Conservation (phyloP, 177 flowering plant genomes). For the Vitis hybrid region DNA sequence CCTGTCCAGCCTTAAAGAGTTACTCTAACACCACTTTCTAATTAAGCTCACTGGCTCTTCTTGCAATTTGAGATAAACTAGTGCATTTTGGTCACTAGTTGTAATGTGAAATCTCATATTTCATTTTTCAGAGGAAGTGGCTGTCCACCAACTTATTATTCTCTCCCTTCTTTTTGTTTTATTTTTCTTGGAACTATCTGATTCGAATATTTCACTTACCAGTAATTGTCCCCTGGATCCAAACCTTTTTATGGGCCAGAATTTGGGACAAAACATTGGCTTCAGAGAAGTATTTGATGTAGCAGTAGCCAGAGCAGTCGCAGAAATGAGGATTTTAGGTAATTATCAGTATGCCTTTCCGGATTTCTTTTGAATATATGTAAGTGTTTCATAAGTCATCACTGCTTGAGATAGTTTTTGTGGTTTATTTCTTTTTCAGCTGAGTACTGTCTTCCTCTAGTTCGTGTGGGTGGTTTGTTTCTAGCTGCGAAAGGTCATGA, state of each 20-base stretch:
- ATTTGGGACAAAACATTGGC: conserved; percentile 55
- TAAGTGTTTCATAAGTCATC: background rate
- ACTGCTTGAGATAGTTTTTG: background rate
- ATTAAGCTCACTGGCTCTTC: too few relatives aligned
- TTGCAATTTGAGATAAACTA: too few relatives aligned
- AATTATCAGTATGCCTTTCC: conserved; percentile 3
- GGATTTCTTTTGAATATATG: background rate
- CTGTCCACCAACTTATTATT: background rate
- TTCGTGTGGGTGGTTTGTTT: conserved; percentile 92
- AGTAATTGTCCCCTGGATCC: background rate
- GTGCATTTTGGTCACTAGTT: too few relatives aligned
- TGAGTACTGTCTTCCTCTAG: conserved; percentile 92
- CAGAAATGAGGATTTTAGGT: conserved; percentile 92
- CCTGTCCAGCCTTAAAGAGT: too few relatives aligned
- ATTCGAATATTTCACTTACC: background rate
- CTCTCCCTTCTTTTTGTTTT: background rate
- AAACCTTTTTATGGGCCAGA: conserved; percentile 55
- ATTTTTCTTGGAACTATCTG: background rate
- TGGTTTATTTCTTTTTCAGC: conserved; percentile 42
- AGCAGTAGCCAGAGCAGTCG: conserved; percentile 92
- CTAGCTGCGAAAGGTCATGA: conserved; percentile 96
- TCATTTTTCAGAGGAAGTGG: background rate
- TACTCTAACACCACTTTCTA: too few relatives aligned
- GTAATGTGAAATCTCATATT: background rate
- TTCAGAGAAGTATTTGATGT: conserved; percentile 85